phyloP scores from a whole-genome alignment of 2,329 filamentous ascomycete genomes.

The Myrmaecium sp. region DNA sequence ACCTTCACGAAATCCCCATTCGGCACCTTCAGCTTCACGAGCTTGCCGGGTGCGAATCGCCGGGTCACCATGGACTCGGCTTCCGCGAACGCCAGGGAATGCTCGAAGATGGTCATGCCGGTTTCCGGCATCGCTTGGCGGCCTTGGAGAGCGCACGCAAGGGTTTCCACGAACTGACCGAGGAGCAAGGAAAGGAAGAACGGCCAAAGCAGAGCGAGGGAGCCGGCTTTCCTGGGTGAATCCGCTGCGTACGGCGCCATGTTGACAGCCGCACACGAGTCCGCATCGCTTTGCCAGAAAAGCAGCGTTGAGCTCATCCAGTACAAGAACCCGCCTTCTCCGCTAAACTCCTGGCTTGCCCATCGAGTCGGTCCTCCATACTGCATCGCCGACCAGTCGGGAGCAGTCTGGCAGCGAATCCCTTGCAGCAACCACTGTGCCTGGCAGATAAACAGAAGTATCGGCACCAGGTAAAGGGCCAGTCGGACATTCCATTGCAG shows the following conservation, averaged over 20 bases:
- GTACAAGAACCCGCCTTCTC: slow-evolving; percentile 52
- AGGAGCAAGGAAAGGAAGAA: slow-evolving; percentile 51
- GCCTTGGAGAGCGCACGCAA: slow-evolving; percentile 78
- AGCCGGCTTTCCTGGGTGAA: slow-evolving; percentile 48
- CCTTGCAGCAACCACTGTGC: slow-evolving; percentile 57
- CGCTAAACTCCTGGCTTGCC: slow-evolving; percentile 30
- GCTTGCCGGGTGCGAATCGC: slow-evolving; percentile 52
- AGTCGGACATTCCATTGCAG: slow-evolving; percentile 59
- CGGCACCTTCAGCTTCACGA: slow-evolving; percentile 20
- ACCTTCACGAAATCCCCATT: slow-evolving; percentile 26
- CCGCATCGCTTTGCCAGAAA: slow-evolving; percentile 54
- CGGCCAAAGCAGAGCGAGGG: slow-evolving; percentile 60
- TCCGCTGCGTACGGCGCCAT: slow-evolving; percentile 46
- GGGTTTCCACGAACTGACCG: slow-evolving; percentile 76
- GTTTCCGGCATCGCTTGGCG: slow-evolving; percentile 67
- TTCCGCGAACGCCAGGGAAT: slow-evolving; percentile 89
- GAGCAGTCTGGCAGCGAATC: slow-evolving; percentile 73
- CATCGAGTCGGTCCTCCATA: no score
- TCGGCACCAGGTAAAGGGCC: slow-evolving; percentile 51
- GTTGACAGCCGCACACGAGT: slow-evolving; percentile 56
- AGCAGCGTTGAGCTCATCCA: slow-evolving; percentile 54
- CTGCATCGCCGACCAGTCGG: slow-evolving; percentile 27
- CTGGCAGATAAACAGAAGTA: slow-evolving; percentile 53
- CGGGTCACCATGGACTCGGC: slow-evolving; percentile 76
- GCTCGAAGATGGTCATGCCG: slow-evolving; percentile 92